These are phyloP conservation scores for Blastomyces gilchristii DNA, from an alignment of 2,329 filamentous ascomycete genomes.

Conservation along the genomic window DNA sequence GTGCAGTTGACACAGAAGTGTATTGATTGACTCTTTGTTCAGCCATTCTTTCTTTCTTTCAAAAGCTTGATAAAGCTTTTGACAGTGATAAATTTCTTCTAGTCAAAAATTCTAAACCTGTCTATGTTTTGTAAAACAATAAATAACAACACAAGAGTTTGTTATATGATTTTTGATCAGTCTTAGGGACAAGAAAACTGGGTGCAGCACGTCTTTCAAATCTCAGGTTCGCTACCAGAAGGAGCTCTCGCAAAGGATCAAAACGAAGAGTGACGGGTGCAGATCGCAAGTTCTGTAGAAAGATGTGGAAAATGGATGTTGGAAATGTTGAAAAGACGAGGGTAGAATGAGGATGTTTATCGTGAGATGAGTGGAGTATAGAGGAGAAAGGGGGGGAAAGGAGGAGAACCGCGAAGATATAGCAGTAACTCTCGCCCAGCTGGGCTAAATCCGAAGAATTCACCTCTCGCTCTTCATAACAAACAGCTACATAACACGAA, in stretches of 20 bases:
- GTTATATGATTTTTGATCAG: neutral
- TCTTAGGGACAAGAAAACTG: neutral
- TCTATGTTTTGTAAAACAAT: neutral
- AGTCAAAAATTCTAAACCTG: neutral
- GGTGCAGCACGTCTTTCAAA: neutral
- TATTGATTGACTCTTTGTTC: neutral
- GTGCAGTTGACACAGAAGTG: neutral
- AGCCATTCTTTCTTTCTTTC: neutral
- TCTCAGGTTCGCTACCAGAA: neutral
- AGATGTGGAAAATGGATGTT: neutral
- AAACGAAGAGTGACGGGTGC: neutral
- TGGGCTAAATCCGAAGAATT: neutral
- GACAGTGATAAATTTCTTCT: neutral
- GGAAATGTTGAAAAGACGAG: neutral
- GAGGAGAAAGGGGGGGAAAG: neutral
- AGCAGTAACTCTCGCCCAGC: neutral
- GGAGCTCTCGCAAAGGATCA: neutral
- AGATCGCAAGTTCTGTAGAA: neutral
- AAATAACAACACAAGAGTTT: neutral
- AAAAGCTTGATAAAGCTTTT: neutral
- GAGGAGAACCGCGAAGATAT: neutral
- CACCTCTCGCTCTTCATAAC: neutral
- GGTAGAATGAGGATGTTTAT: neutral
- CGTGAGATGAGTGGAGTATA: neutral
- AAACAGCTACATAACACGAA: neutral